Percentiles rank a stretch among this genome's conserved stretches.
Evolutionary conservation across 768 basidiomycete genomes (phyloP).

Genomic region (Sarcodon sp.): DNA sequence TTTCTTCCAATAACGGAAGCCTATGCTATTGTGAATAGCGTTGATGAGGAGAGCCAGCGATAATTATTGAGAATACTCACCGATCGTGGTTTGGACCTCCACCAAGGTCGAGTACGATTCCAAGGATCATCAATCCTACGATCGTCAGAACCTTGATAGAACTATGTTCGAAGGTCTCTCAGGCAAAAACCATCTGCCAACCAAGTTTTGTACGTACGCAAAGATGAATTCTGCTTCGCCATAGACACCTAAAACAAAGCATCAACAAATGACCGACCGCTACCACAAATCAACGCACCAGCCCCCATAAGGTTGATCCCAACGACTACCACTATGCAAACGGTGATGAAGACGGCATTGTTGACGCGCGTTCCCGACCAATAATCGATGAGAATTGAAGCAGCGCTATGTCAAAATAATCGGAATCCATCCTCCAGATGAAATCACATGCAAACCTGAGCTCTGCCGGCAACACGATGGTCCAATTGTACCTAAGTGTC

Average conservation of each 20-base stretch:
- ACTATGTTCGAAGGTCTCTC: slow-evolving; percentile 11
- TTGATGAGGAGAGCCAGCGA: too few relatives aligned
- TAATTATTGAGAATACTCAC: neutral
- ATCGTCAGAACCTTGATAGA: slow-evolving; percentile 42
- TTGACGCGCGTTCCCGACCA: slow-evolving; percentile 37
- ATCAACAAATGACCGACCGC: neutral
- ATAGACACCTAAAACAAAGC: slow-evolving; percentile 19
- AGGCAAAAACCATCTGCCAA: neutral
- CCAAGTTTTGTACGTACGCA: slow-evolving; percentile 17
- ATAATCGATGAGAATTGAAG: slow-evolving; percentile 36
- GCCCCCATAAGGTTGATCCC: slow-evolving; percentile 30
- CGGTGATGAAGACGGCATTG: slow-evolving; percentile 36
- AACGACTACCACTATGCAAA: slow-evolving; percentile 38
- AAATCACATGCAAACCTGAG: slow-evolving; percentile 8
- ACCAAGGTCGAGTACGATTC: slow-evolving; percentile 42
- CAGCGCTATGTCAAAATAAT: slow-evolving; percentile 19
- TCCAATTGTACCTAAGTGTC: slow-evolving; percentile 20
- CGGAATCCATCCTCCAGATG: neutral
- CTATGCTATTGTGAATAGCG: slow-evolving; percentile 17
- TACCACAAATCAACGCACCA: slow-evolving; percentile 10
- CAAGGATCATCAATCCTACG: slow-evolving; percentile 29
- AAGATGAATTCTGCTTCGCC: slow-evolving; percentile 40
- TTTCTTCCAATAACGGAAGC: slow-evolving; percentile 33
- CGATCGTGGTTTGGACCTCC: slow-evolving; percentile 40
- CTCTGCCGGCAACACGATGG: slow-evolving; percentile 26